These are phyloP conservation scores for Vittaforma corneae DNA, from an alignment of 371 early-diverging fungal species.

Conservation along the genomic window DNA sequence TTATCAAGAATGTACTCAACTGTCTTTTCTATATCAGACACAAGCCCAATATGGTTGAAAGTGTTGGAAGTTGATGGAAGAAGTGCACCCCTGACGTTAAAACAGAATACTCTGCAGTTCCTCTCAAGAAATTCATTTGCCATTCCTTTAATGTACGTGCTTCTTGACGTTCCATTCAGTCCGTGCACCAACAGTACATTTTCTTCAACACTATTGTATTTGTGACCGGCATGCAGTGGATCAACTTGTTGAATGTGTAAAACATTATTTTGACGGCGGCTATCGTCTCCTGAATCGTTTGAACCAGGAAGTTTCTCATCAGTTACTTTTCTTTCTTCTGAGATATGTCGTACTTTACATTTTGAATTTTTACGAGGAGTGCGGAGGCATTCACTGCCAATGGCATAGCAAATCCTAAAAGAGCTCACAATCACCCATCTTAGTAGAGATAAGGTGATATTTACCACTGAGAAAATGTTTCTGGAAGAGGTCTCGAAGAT, in stretches of 20 bases:
- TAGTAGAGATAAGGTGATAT: too few species aligned
- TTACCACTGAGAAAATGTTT: neutral
- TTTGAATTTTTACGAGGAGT: too few species aligned
- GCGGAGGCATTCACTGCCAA: too few species aligned
- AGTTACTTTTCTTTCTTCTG: neutral
- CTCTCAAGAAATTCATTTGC: slow-evolving; percentile 36
- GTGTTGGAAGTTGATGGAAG: neutral
- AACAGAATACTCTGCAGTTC: slow-evolving; percentile 46
- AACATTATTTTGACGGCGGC: too few species aligned
- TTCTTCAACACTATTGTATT: neutral
- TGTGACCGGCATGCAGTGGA: neutral
- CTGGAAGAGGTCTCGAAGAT: neutral
- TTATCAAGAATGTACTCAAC: slow-evolving; percentile 48
- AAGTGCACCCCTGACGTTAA: slow-evolving; percentile 47
- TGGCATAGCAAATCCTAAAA: too few species aligned
- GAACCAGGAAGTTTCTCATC: neutral
- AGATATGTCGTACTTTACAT: too few species aligned
- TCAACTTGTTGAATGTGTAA: too few species aligned
- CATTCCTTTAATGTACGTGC: slow-evolving; percentile 47
- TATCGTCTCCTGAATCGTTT: neutral
- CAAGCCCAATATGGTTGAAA: slow-evolving; percentile 58
- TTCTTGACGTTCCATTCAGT: slow-evolving; percentile 47
- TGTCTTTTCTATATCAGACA: slow-evolving; percentile 43
- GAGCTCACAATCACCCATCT: too few species aligned
- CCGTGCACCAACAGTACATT: slow-evolving; percentile 56